Evolutionary conservation across 78 protist genomes (phyloP).

Genomic region (Chrysochromulina parva): DNA sequence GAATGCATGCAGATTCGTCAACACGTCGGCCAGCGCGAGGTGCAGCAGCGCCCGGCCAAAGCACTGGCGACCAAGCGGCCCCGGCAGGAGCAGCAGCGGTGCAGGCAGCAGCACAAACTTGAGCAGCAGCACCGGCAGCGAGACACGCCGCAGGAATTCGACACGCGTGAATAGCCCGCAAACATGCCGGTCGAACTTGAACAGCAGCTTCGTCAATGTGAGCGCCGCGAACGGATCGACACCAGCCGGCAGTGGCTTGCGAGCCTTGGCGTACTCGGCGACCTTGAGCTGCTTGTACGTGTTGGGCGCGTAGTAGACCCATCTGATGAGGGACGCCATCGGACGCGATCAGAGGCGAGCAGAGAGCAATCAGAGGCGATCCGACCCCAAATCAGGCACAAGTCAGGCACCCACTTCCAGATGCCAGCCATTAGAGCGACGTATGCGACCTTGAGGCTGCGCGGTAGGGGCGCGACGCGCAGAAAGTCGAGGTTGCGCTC

Average conservation of each 20-base stretch:
- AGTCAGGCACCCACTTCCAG: background rate
- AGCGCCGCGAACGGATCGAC: background rate
- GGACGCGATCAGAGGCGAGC: background rate
- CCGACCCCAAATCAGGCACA: too few relatives aligned
- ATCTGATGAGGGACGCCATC: too few relatives aligned
- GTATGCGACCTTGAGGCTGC: background rate
- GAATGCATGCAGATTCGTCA: constrained; percentile 49
- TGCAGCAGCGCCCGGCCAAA: too few relatives aligned
- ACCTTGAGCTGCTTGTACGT: constrained; percentile 40
- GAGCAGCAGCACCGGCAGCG: constrained; percentile 8
- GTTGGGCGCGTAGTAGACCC: constrained; percentile 56
- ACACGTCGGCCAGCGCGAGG: constrained; percentile 30
- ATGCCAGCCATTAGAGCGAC: constrained; percentile 18
- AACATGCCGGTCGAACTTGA: too few relatives aligned
- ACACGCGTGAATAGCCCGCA: background rate
- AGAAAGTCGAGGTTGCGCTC: constrained; percentile 17
- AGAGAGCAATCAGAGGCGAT: too few relatives aligned
- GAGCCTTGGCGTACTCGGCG: background rate
- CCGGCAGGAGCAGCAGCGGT: background rate
- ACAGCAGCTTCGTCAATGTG: background rate
- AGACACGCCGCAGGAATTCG: background rate
- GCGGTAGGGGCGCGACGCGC: background rate
- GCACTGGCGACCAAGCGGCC: background rate
- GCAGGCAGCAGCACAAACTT: constrained; percentile 19
- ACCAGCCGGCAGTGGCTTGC: background rate